Evolutionary conservation across 805 yeast genomes (phyloP), one percentile per base, ranked within the genome.

Genomic region (Metschnikowia chrysomelidarum): DNA sequence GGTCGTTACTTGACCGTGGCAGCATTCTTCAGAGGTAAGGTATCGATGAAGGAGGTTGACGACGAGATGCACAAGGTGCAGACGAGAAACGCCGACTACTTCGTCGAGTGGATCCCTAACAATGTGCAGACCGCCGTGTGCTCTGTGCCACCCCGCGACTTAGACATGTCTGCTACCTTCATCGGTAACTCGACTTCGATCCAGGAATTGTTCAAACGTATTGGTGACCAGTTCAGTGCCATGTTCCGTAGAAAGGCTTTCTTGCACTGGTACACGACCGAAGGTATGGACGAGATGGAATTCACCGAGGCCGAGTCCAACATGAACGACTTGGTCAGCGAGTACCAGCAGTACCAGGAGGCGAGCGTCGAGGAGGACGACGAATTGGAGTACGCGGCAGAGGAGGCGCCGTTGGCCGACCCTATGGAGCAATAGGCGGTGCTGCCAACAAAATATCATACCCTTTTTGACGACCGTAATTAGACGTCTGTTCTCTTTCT

Each of bases 231-330:
- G 67, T 88, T 88, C 67, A 73, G 82, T 51, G 89, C 88, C 43
- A 88, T 88, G 96, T 88, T 84, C 67, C 78, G 86, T 61, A 86
- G 93, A 71, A 84, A 82, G 64, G 96, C 96, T 46, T 88, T 88
- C 79, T 80, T 88, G 68, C 96, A 88, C 66, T 88, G 96, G 96
- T 88, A 87, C 68, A 85, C 93, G 7, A 76, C 82, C 51, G 96
- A 88, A 67, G 96, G 96, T 70, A 88, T 88, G 96, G 96, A 88
- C 57, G 94, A 83, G 68, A 75, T 81, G 73, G 96, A 88, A 69
- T 88, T 88, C 64, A 78, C 87, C 40, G 96, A 88, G 70, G 96
- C 96, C 35, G 94, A 87, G 68, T 80, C 91, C 36, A 85, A 88
- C 61, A 79, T 88, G 88, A 77, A 76, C 51, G 96, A 88, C 65